Evolutionary conservation across 805 yeast species (phyloP), one percentile per base, ranked within the genome.

Genomic region (Yamadazyma laniorum): DNA sequence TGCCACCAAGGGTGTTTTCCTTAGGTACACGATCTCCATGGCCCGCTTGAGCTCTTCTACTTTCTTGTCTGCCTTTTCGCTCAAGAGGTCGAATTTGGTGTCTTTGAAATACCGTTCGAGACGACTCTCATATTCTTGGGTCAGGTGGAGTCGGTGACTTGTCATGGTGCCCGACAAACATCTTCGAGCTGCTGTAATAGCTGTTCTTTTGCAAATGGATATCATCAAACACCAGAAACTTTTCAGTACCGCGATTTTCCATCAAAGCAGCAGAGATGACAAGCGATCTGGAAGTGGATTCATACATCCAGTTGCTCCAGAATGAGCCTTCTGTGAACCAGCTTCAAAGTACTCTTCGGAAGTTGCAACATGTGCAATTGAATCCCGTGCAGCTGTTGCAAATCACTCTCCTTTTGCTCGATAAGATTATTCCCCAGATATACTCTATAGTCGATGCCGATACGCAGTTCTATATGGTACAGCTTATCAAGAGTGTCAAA

Each of bases 1-100:
- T 6, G 75, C 61, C 17, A 79, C 58, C 18, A 74, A 57, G 2
- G 72, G 65, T 3, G 61, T 37, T 18, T 50, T 45, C 26, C 61
- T 37, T 7, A 43, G 32, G 28, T 52, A 59, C 6, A 59, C 57
- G 8, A 42, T 19, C 13, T 46, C 40, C 54, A 62, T 55, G 17
- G 47, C 40, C 2, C 34, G 9, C 35, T 39, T 40, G 7, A 59
- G 36, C 6, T 17, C 18, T 9, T 14, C 29, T 9, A 51, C 4
- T 9, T 44, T 37, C n/a, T 28, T 26, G 5, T 40, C 40, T 14
- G 38, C 37, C 8, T 36, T 38, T 18, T 44, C 55, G 2, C 47
- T 44, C 13, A 25, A 29, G 23, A 58, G 47, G 4, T 36, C 18
- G 29, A 61, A 61, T 30, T 48, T 33, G 5, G 43, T 40, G 22